Percentiles rank a stretch among this genome's conserved stretches.
phyloP scores from a whole-genome alignment of 257 asterid genomes.

The Solanum megistacrolobum region DNA sequence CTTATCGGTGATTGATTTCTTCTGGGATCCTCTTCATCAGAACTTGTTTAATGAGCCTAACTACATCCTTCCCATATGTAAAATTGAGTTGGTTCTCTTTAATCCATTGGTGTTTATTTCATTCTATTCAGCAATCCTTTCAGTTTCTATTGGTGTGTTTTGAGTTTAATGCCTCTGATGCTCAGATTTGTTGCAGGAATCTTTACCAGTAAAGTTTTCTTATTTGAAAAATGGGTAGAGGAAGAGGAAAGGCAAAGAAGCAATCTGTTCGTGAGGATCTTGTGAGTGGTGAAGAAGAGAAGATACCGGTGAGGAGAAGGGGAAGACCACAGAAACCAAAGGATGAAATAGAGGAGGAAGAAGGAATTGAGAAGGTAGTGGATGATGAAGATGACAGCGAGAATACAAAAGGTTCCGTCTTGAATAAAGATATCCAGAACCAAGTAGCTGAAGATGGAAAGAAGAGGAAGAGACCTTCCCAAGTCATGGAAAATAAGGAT shows the following conservation, averaged over 20 bases:
- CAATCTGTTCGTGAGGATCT: slow-evolving; percentile 37
- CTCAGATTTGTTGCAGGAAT: slow-evolving; percentile 25
- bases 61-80: background rate
- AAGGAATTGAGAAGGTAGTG: slow-evolving; percentile 40
- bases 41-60: background rate
- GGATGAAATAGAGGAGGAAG: slow-evolving; percentile 43
- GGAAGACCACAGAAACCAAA: slow-evolving; percentile 67
- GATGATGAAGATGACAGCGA: slow-evolving; percentile 37
- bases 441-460: slow-evolving; percentile 34
- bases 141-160: background rate
- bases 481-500: slow-evolving; percentile 34
- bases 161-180: background rate
- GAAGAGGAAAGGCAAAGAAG: slow-evolving; percentile 73
- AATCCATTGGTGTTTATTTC: background rate
- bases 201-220: background rate
- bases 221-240: slow-evolving; percentile 59
- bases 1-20: background rate
- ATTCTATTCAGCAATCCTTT: background rate
- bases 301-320: slow-evolving; percentile 48
- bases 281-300: slow-evolving; percentile 74
- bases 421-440: slow-evolving; percentile 29
- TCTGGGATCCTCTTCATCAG: background rate
- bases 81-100: background rate
- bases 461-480: slow-evolving; percentile 60
- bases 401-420: slow-evolving; percentile 19